Percentiles rank a stretch among this genome's conserved stretches.
phyloP scores from a whole-genome alignment of 1,284 basidiomycete species.

The Puccinia polysora region DNA sequence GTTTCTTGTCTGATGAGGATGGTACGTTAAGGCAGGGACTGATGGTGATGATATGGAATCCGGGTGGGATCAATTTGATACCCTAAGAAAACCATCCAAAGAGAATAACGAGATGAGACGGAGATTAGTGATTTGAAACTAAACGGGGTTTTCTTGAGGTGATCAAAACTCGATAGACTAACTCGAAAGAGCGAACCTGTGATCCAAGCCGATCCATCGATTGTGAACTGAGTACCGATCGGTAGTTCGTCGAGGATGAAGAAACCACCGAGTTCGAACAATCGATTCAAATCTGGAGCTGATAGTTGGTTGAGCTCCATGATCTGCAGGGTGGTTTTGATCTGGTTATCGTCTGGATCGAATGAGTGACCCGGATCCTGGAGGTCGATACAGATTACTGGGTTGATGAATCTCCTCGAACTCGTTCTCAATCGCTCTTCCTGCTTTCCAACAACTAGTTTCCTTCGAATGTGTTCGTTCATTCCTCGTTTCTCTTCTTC shows the following conservation, averaged over 20 bases:
- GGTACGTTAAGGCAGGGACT: not conserved
- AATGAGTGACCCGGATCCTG: no score
- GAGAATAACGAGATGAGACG: not conserved
- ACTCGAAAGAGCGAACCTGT: constrained; percentile 32
- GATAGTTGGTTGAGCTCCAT: constrained; percentile 31
- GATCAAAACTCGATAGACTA: not conserved
- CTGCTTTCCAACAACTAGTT: no score
- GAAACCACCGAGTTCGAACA: constrained; percentile 20
- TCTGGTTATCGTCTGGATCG: no score
- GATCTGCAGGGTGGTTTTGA: no score
- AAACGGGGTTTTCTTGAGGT: not conserved
- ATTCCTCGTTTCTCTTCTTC: no score
- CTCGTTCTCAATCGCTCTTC: no score
- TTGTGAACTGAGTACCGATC: constrained; percentile 11
- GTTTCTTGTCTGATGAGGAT: not conserved
- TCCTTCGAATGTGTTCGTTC: no score
- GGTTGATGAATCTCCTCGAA: no score
- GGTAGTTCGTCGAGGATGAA: constrained; percentile 34
- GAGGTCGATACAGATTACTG: no score
- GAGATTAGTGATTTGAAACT: not conserved
- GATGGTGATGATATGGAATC: constrained; percentile 39
- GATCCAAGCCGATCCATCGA: constrained; percentile 14
- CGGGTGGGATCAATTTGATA: constrained; percentile 33
- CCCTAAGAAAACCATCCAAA: constrained; percentile 21
- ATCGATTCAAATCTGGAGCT: not conserved